phyloP scores from a whole-genome alignment of 768 basidiomycete genomes.

The Phaeotremella fagi region DNA sequence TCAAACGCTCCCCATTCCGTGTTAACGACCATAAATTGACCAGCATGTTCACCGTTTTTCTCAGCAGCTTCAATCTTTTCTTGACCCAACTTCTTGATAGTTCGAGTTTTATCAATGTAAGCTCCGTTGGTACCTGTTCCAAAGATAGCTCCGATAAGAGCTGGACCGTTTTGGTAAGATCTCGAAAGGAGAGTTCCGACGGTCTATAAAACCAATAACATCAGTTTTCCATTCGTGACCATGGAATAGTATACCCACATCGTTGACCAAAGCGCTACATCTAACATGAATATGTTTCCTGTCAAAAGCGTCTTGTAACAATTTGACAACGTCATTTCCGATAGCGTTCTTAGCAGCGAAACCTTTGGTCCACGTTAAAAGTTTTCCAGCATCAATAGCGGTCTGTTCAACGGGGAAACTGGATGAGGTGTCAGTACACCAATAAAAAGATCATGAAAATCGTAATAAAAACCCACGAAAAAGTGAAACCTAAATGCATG shows the following conservation, averaged over 20 bases:
- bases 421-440: not conserved
- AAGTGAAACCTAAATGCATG: conserved; percentile 80
- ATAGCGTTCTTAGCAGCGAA: conserved; percentile 87
- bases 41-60: conserved; percentile 50
- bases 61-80: conserved; percentile 50
- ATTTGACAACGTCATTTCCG: conserved; percentile 79
- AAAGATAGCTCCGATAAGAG: conserved; percentile 80
- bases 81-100: conserved; percentile 76
- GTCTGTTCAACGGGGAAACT: conserved; percentile 98
- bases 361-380: conserved; percentile 85
- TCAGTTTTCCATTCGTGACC: not conserved
- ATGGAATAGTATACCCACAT: conserved; percentile 55
- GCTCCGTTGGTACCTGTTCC: conserved; percentile 99
- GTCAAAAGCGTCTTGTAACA: conserved; percentile 88
- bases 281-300: conserved; percentile 85
- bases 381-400: conserved; percentile 79
- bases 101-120: conserved; percentile 81
- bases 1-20: conserved; percentile 99
- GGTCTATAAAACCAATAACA: conserved; percentile 60
- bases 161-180: conserved; percentile 88
- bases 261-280: conserved; percentile 89
- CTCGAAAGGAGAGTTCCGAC: conserved; percentile 90
- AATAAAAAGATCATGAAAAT: not conserved
- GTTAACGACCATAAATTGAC: conserved; percentile 80
- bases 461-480: conserved; percentile 49